Evolutionary conservation across 2,329 filamentous ascomycete genomes (phyloP), one percentile per base, ranked within the genome.

Genomic region (Cercospora zeina): DNA sequence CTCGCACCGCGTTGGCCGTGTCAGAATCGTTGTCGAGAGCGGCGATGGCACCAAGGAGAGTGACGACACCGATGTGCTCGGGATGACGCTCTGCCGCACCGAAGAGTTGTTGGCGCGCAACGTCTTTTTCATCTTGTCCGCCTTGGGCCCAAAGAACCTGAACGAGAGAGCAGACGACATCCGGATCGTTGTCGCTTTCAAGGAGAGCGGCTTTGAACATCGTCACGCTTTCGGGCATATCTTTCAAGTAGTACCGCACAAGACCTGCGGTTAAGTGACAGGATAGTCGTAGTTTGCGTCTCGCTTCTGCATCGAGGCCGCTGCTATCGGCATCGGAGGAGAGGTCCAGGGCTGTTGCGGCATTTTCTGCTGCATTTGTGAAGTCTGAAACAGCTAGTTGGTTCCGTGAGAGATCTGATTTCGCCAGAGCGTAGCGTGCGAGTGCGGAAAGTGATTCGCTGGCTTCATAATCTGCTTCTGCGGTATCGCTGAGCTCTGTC

Each of bases 81-180:
- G 90, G 85, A 54, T 89, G 79, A 55, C 81, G 83, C 69, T 93
- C 90, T 11, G 96, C 87, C 36, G 89, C 87, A 13, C 87, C 87
- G 70, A 96, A 93, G 0, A 99, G 82, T 66, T 90, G 85, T 57
- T 89, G 87, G 3, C 91, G 85, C 14, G 93, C 93, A 64, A 89
- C 86, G 54, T 88, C 85, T 51, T 88, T 86, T 59, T 93, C 89
- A 0, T 87, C 82, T 6, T 88, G 85, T 0, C 87, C 86, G 8
- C 90, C 92, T 67, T 91, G 91, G 0, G 93, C 93, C 93, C 95
- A 99, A 0, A 97, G 82, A 0, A 97, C 90, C 76, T 97, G 91
- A 0, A 93, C 90, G 11, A 97, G 81, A 11, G 97, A 81, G 71
- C 93, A 97, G 0, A 92, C 87, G 1, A 93, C 89, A 71, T 97